Evolutionary conservation across 352 stramenopile species (phyloP), one percentile per base, ranked within the genome.

Genomic region (Peronospora belbahrii): DNA sequence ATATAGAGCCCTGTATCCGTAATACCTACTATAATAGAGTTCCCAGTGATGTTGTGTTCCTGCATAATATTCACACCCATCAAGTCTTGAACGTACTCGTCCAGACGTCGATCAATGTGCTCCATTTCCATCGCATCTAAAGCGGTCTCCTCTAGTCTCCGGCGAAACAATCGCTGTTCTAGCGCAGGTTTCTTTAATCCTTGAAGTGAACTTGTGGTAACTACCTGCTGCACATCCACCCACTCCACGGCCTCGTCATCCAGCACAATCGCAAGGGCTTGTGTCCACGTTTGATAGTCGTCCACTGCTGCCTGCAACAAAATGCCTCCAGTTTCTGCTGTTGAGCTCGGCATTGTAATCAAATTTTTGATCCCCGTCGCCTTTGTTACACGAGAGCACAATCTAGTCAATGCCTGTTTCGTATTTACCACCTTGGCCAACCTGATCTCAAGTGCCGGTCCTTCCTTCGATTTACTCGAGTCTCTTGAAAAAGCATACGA

Each of bases 1-100:
- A 91, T 64, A 47, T 88, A 88, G 0, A 91, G 62, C 6, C 76
- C 79, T 6, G 79, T 83, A 47, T 90, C 78, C 6, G 78, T 87
- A 28, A 90, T 67, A 3, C 73, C 78, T 9, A 90, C 76, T 20
- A 90, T 44, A 22, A 84, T 82, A 25, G 52, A 65, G 3, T 45
- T 69, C 25, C 78, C 78, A 0, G 71, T 86, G 42, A 86, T 86
- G 44, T 83, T 81, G 60, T 80, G 48, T n/a, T 55, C 40, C 22
- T 73, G 69, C 44, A 84, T 77, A 10, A 64, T 54, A 5, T 61
- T 65, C 0, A 80, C 74, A 3, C 74, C 74, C 0, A 85, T 63
- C 1, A 85, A 41, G 35, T 80, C 67, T 45, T 81, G 68, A 1
- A 74, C 53, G 37, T 80, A 83, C 14, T 59, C 53, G 32, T 83